A percentile compares a stretch with the other conserved stretches of the same genome.
Conservation (phyloP, 306 rosid species). For the Fragaria vesca region DNA sequence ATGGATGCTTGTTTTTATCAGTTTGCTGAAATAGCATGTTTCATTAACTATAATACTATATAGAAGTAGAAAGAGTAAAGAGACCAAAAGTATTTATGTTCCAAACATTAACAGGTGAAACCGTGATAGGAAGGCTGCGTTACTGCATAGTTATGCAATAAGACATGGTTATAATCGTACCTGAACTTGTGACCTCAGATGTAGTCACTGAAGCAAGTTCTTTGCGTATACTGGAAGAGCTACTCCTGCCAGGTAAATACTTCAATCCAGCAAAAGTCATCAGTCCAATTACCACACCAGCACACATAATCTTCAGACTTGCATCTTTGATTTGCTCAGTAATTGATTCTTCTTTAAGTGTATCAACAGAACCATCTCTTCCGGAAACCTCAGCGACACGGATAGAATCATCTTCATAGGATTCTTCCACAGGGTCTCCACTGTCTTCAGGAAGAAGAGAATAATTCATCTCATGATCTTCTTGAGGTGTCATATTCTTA, state of each 20-base stretch:
- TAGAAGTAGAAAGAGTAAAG: background rate
- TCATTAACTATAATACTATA: background rate
- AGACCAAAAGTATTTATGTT: background rate
- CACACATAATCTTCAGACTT: slow-evolving; percentile 78
- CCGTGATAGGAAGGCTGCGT: background rate
- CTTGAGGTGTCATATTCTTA: slow-evolving; percentile 38
- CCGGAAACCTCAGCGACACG: slow-evolving; percentile 46
- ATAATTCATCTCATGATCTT: slow-evolving; percentile 44
- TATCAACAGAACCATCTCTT: slow-evolving; percentile 33
- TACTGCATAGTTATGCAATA: background rate
- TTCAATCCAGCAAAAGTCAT: slow-evolving; percentile 70
- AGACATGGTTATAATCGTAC: slow-evolving; percentile 40
- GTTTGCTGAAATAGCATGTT: background rate
- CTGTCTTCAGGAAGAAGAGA: slow-evolving; percentile 38
- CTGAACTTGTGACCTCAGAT: slow-evolving; percentile 47
- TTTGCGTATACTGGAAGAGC: slow-evolving; percentile 37
- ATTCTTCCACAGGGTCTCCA: slow-evolving; percentile 41
- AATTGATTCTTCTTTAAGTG: slow-evolving; percentile 42
- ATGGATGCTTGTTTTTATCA: background rate
- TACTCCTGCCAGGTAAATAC: slow-evolving; percentile 54
- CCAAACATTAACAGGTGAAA: slow-evolving; percentile 8
- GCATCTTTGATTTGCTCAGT: slow-evolving; percentile 70
- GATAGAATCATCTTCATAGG: slow-evolving; percentile 40
- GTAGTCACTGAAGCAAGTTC: slow-evolving; percentile 45
- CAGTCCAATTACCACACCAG: slow-evolving; percentile 82